These are phyloP conservation scores for Rhodotorula taiwanensis DNA, from an alignment of 768 basidiomycete genomes.

Conservation along the genomic window DNA sequence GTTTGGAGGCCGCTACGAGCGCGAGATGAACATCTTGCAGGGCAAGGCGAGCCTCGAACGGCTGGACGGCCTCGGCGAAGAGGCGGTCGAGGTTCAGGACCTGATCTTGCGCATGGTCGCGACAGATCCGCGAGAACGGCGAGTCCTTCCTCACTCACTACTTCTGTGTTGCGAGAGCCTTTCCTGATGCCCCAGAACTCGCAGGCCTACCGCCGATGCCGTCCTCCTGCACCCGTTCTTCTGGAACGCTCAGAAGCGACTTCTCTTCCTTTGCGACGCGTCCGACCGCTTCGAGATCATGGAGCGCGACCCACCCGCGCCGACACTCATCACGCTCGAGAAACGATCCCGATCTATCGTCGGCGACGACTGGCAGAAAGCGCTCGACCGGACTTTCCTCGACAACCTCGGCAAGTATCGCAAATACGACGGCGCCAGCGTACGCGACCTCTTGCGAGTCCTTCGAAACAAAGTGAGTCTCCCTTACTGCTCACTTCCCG, in stretches of 20 bases:
- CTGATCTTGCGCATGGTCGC: conserved; percentile 73
- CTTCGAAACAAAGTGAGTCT: conserved; percentile 80
- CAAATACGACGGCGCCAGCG: conserved; percentile 85
- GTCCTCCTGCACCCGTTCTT: conserved; percentile 91
- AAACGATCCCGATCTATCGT: conserved; percentile 62
- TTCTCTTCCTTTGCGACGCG: conserved; percentile 93
- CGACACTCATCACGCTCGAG: conserved; percentile 68
- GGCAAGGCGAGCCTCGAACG: conserved; percentile 64
- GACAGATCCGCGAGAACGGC: conserved; percentile 69
- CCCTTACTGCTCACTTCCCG: not conserved
- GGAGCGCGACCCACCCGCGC: conserved; percentile 82
- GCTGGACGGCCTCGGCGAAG: conserved; percentile 77
- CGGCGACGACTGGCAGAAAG: conserved; percentile 80
- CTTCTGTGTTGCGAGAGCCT: not conserved
- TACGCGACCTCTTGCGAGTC: conserved; percentile 86
- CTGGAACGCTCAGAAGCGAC: conserved; percentile 78
- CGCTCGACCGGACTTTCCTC: conserved; percentile 79
- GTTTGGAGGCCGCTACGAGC: conserved; percentile 83
- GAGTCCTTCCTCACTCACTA: conserved; percentile 40
- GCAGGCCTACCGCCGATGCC: conserved; percentile 73
- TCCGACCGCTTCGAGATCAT: conserved; percentile 98
- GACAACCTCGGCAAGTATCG: conserved; percentile 95
- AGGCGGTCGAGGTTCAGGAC: conserved; percentile 81
- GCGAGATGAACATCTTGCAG: conserved; percentile 89
- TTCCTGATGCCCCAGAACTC: not conserved